These are phyloP conservation scores for Lagenaria siceraria DNA, from an alignment of 306 rosid species.

Conservation along the genomic window DNA sequence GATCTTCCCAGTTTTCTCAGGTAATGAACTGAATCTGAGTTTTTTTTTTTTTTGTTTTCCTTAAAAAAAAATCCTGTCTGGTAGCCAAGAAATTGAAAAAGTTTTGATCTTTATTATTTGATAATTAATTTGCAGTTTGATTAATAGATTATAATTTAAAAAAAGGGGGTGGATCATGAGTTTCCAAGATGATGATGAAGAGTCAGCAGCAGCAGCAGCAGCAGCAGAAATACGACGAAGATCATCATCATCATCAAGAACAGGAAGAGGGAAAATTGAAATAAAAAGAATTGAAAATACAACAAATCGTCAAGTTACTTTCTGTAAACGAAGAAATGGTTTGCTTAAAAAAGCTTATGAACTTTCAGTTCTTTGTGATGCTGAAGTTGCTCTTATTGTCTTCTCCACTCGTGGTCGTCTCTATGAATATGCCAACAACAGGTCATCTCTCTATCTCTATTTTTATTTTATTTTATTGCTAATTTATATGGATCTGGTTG, in stretches of 20 bases:
- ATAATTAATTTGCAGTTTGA: no score
- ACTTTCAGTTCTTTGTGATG: slow-evolving; percentile 92
- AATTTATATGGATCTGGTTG: no score
- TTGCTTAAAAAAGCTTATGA: slow-evolving; percentile 88
- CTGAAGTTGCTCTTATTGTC: slow-evolving; percentile 86
- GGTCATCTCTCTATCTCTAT: slow-evolving; percentile 46
- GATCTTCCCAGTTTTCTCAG: no score
- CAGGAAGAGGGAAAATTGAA: slow-evolving; percentile 94
- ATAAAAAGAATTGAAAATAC: slow-evolving; percentile 94
- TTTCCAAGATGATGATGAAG: not conserved
- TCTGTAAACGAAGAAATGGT: slow-evolving; percentile 87
- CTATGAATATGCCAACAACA: slow-evolving; percentile 85
- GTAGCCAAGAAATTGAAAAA: no score
- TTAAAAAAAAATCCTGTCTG: no score
- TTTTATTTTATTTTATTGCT: no score
- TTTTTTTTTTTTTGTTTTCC: no score
- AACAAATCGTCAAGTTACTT: slow-evolving; percentile 93
- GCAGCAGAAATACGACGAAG: slow-evolving; percentile 43
- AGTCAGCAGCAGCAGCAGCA: slow-evolving; percentile 24
- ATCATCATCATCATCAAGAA: slow-evolving; percentile 17
- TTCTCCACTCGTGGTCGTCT: slow-evolving; percentile 96
- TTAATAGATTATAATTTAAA: no score
- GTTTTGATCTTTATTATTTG: no score
- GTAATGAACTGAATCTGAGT: no score
- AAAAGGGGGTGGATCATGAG: no score